Base-by-base conservation (phyloP, 2,329 filamentous ascomycete species). In the Cladosporium oxysporum region DNA sequence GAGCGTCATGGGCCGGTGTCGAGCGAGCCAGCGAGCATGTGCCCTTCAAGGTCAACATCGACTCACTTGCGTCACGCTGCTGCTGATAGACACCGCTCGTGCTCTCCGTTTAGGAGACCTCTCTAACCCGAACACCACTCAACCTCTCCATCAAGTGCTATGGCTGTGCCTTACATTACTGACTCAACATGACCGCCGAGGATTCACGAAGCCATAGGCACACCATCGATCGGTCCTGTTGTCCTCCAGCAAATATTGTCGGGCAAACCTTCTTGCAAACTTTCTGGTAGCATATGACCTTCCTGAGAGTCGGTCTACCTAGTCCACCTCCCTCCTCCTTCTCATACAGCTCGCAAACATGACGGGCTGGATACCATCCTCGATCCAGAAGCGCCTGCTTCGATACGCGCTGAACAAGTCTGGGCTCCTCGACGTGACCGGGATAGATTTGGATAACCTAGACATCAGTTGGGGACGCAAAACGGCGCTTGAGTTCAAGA, bases 341-440 rank as follows among this genome's bases (percentile, higher is more conserved):
- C 28, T 14, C n/a, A 21, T 33, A 53, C 55, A 21, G 44, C 6
- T 26, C 31, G 44, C 57, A 26, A 52, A 33, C 58, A 75, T 75
- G 73, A 69, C 74, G 31, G 88, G 85, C 76, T 88, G 91, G 76
- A 86, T 95, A 74, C 89, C 92, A 69, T 91, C 87, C 71, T 92
- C 83, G 71, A 82, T 96, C 83, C 91, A 93, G 81, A 96, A 95
- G 85, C 89, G 90, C 78, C 85, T 98, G 73, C 85, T 98, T 70
- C 90, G 92, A 71, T 97, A 95, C 82, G 92, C 90, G 59, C 83
- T 99, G 50, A 90, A 90, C 28, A 88, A 90, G 66, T 84, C 97
- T 66, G 93, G 96, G 72, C 84, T 97, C 64, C 87, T 99, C 67
- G 95, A 98, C 74, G 91, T 92, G 66, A 90, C 96, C 75, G 89